These are phyloP conservation scores for Ligustrum vulgare DNA, from an alignment of 257 asterid genomes.

Conservation along the genomic window DNA sequence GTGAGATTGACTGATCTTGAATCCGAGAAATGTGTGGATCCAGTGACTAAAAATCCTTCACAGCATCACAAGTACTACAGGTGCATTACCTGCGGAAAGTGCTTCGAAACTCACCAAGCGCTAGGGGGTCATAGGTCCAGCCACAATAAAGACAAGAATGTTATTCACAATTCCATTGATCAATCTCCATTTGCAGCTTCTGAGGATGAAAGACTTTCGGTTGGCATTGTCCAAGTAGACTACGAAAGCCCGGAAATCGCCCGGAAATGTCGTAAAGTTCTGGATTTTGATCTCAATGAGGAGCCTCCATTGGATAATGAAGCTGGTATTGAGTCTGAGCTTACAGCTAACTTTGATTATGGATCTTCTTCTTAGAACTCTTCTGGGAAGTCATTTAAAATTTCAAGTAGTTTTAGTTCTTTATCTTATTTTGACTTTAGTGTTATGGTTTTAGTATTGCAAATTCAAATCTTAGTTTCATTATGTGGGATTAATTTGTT, in stretches of 20 bases:
- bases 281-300: slow-evolving; percentile 57
- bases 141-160: slow-evolving; percentile 36
- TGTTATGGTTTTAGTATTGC: too few relatives aligned
- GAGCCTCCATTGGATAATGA: slow-evolving; percentile 38
- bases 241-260: slow-evolving; percentile 11
- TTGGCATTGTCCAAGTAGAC: slow-evolving; percentile 22
- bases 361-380: slow-evolving; percentile 20
- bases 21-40: slow-evolving; percentile 18
- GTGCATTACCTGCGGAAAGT: slow-evolving; percentile 35
- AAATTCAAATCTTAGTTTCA: background rate
- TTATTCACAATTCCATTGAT: background rate
- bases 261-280: slow-evolving; percentile 3
- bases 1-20: background rate
- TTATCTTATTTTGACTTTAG: background rate
- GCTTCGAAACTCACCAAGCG: slow-evolving; percentile 40
- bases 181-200: background rate
- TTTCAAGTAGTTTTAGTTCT: background rate
- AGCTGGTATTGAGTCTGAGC: background rate
- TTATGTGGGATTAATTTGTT: background rate
- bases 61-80: slow-evolving; percentile 29
- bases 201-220: background rate
- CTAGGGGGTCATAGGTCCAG: slow-evolving; percentile 49
- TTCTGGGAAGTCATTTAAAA: background rate
- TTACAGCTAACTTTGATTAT: slow-evolving; percentile 16
- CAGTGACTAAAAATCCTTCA: background rate